A percentile compares a stretch with the other conserved stretches of the same genome.
Evolutionary conservation across 2,329 filamentous ascomycete species (phyloP).

Genomic region (Penicillium palitans): DNA sequence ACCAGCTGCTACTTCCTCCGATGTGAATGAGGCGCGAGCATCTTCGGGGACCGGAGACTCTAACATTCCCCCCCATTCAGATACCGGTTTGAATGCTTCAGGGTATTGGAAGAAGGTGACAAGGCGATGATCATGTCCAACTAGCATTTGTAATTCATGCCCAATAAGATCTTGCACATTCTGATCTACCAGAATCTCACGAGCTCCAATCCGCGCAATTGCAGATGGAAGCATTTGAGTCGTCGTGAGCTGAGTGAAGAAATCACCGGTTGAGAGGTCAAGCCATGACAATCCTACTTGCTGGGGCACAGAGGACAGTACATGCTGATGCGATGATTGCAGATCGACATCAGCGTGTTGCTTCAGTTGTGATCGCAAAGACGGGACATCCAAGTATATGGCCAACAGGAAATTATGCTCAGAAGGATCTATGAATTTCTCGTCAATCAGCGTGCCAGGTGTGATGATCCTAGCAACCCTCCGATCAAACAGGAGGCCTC

Average conservation of each 20-base stretch:
- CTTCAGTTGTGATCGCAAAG: slow-evolving; percentile 22
- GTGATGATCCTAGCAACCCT: slow-evolving; percentile 85
- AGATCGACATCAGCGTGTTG: slow-evolving; percentile 15
- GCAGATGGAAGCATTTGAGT: slow-evolving; percentile 73
- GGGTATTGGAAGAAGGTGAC: slow-evolving; percentile 67
- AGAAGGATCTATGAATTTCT: slow-evolving; percentile 93
- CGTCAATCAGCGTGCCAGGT: slow-evolving; percentile 92
- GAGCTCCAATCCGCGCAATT: slow-evolving; percentile 77
- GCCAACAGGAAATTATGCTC: slow-evolving; percentile 91
- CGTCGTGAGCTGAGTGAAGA: slow-evolving; percentile 77
- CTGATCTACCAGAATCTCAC: slow-evolving; percentile 79
- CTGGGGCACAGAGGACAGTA: slow-evolving; percentile 37
- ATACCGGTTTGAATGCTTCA: slow-evolving; percentile 50
- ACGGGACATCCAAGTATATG: slow-evolving; percentile 59
- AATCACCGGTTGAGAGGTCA: slow-evolving; percentile 91
- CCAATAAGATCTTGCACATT: slow-evolving; percentile 58
- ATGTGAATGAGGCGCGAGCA: slow-evolving; percentile 59
- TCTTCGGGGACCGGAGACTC: slow-evolving; percentile 66
- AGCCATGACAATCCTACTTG: slow-evolving; percentile 84
- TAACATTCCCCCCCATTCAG: slow-evolving; percentile 73
- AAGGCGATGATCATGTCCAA: slow-evolving; percentile 73
- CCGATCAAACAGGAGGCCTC: slow-evolving; percentile 80
- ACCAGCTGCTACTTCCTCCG: slow-evolving; percentile 72
- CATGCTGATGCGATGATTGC: slow-evolving; percentile 29
- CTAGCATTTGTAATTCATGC: slow-evolving; percentile 64